phyloP scores from a whole-genome alignment of 805 yeast species.

The Wickerhamiella hasegawae region DNA sequence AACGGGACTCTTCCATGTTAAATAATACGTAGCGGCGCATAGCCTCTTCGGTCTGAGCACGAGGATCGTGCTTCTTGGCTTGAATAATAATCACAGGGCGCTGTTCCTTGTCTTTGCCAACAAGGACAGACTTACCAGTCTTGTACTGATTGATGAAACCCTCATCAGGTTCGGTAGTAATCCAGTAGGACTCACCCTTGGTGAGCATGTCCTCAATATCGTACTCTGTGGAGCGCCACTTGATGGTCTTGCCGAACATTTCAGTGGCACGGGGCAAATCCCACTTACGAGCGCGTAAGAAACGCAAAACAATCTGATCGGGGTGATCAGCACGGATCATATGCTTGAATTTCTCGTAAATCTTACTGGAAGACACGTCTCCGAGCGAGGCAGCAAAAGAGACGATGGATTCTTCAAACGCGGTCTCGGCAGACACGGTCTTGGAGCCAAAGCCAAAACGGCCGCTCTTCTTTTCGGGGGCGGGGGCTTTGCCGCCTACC shows the following conservation, averaged over 20 bases:
- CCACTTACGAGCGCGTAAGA: slow-evolving; percentile 78
- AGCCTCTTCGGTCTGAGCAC: slow-evolving; percentile 52
- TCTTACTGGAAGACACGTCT: slow-evolving; percentile 29
- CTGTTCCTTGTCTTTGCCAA: slow-evolving; percentile 55
- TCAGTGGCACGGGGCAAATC: slow-evolving; percentile 47
- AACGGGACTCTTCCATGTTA: slow-evolving; percentile 67
- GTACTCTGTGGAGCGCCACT: slow-evolving; percentile 55
- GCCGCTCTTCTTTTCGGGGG: slow-evolving; percentile 15
- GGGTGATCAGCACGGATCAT: slow-evolving; percentile 60
- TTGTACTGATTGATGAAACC: slow-evolving; percentile 37
- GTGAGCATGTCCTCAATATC: slow-evolving; percentile 45
- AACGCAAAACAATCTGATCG: slow-evolving; percentile 63
- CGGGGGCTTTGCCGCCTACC: slow-evolving; percentile 15
- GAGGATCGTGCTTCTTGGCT: slow-evolving; percentile 58
- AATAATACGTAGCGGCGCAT: slow-evolving; percentile 60
- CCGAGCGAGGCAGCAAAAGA: slow-evolving; percentile 31
- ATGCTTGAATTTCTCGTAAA: slow-evolving; percentile 25
- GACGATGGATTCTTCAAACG: slow-evolving; percentile 13
- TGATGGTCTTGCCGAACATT: slow-evolving; percentile 58
- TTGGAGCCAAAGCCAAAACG: slow-evolving; percentile 17
- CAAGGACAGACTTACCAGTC: slow-evolving; percentile 52
- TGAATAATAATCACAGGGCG: slow-evolving; percentile 74
- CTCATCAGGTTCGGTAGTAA: slow-evolving; percentile 27
- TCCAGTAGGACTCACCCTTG: slow-evolving; percentile 56
- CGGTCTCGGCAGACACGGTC: slow-evolving; percentile 8